Conservation (phyloP, 441 rosid species). For the Lepidium campestre region DNA sequence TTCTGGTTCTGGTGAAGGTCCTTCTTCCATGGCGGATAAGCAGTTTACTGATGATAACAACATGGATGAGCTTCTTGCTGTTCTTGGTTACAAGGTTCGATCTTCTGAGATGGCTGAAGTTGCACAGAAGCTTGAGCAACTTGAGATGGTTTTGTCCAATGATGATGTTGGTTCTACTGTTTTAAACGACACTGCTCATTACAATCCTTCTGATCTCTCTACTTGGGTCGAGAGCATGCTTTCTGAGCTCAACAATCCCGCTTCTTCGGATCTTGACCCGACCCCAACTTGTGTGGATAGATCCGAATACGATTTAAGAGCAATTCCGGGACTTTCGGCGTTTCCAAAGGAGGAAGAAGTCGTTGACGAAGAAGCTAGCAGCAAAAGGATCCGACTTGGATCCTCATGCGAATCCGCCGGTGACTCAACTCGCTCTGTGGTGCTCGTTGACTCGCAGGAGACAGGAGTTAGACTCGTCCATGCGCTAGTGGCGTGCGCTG, state of each 20-base stretch:
- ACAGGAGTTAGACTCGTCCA: constrained; percentile 66
- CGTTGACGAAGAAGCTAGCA: constrained; percentile 18
- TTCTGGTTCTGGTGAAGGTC: constrained; percentile 23
- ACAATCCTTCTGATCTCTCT: constrained; percentile 57
- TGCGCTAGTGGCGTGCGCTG: constrained; percentile 59
- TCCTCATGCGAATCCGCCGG: constrained; percentile 6
- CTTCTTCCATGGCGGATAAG: constrained; percentile 41
- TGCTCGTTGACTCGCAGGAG: constrained; percentile 61
- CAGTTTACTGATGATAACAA: constrained; percentile 3
- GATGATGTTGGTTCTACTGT: constrained; percentile 52
- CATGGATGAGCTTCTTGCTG: constrained; percentile 60
- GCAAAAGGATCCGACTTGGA: constrained; percentile 46
- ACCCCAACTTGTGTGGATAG: constrained; percentile 31
- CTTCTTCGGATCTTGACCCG: constrained; percentile 18
- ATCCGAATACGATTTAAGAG: constrained; percentile 58
- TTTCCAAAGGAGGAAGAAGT: constrained; percentile 32
- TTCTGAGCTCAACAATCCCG: constrained; percentile 35
- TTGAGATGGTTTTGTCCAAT: constrained; percentile 56
- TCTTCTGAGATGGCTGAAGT: constrained; percentile 65
- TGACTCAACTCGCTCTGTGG: constrained; percentile 42
- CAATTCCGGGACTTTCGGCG: constrained; percentile 53
- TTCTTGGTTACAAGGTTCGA: constrained; percentile 59
- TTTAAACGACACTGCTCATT: constrained; percentile 50
- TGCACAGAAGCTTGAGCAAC: constrained; percentile 60
- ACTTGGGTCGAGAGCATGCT: constrained; percentile 54